Conservation (phyloP, 2,329 filamentous ascomycete species). For the Sodiomyces alkalinus region DNA sequence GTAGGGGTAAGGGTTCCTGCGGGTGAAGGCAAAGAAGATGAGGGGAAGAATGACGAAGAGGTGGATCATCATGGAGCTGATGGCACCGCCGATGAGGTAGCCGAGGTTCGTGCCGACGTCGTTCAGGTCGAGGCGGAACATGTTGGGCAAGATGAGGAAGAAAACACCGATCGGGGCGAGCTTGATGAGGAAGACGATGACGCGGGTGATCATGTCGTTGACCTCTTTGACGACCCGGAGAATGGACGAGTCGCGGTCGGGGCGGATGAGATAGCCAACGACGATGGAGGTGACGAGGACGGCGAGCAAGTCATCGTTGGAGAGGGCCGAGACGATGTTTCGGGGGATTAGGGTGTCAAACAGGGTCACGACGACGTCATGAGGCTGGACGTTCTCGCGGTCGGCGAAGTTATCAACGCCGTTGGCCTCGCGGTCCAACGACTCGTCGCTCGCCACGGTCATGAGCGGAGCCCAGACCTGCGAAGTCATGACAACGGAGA, state of each 20-base stretch:
- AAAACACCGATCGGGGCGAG: conserved; percentile 36
- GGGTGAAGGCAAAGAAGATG: conserved; percentile 23
- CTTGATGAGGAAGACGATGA: conserved; percentile 32
- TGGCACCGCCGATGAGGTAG: conserved; percentile 29
- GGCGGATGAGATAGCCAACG: conserved; percentile 28
- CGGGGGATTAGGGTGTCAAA: conserved; percentile 32
- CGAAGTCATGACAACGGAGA: conserved; percentile 28
- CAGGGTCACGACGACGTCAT: conserved; percentile 29
- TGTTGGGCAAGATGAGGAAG: conserved; percentile 35
- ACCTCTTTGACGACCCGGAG: conserved; percentile 28
- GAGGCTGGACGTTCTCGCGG: conserved; percentile 13
- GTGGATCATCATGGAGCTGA: conserved; percentile 30
- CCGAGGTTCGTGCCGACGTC: conserved; percentile 33
- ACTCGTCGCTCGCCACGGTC: conserved; percentile 17
- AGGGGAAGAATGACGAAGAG: conserved; percentile 28
- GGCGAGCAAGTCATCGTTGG: conserved; percentile 27
- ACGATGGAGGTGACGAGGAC: conserved; percentile 30
- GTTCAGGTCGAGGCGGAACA: conserved; percentile 30
- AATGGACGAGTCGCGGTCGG: conserved; percentile 17
- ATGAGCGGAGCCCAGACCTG: conserved; percentile 33
- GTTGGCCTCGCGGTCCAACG: conserved; percentile 16
- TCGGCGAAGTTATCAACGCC: conserved; percentile 9
- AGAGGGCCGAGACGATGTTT: conserved; percentile 31
- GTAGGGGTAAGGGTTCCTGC: conserved; percentile 29
- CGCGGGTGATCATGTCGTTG: conserved; percentile 27